Percentiles rank a stretch among this genome's conserved stretches.
Conservation (phyloP, 805 yeast genomes). For the Wickerhamiella kazuoi region DNA sequence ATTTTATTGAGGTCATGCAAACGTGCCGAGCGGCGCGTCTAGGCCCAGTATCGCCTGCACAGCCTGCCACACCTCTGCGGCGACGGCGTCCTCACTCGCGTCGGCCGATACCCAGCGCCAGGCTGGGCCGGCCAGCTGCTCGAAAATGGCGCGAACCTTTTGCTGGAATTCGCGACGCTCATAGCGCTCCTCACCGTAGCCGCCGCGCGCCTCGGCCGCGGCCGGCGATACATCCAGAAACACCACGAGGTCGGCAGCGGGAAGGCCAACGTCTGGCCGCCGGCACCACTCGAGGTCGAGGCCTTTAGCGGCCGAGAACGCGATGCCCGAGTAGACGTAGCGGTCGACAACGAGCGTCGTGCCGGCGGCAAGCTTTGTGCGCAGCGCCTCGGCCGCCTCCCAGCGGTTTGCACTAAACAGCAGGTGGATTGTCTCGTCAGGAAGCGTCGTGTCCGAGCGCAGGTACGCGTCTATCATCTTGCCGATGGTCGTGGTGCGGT, state of each 20-base stretch:
- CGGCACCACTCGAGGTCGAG: slow-evolving; percentile 60
- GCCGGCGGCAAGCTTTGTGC: slow-evolving; percentile 32
- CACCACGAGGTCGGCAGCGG: slow-evolving; percentile 68
- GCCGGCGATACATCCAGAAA: slow-evolving; percentile 47
- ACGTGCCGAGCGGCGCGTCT: neutral
- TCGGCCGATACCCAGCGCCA: slow-evolving; percentile 45
- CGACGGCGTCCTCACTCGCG: slow-evolving; percentile 39
- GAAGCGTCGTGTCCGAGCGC: slow-evolving; percentile 22
- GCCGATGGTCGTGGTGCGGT: slow-evolving; percentile 71
- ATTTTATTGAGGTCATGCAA: neutral
- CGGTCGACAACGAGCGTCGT: slow-evolving; percentile 56
- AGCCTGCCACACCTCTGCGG: slow-evolving; percentile 26
- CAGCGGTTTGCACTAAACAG: slow-evolving; percentile 87
- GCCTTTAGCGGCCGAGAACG: slow-evolving; percentile 78
- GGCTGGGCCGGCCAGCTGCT: slow-evolving; percentile 17
- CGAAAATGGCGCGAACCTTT: slow-evolving; percentile 47
- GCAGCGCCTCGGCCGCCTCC: slow-evolving; percentile 48
- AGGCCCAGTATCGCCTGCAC: neutral
- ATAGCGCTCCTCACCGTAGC: slow-evolving; percentile 90
- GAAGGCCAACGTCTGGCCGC: slow-evolving; percentile 66
- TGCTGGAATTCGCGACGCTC: slow-evolving; percentile 59
- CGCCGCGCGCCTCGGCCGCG: slow-evolving; percentile 36
- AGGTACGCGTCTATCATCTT: slow-evolving; percentile 57
- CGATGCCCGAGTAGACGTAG: slow-evolving; percentile 83
- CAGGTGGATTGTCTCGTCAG: slow-evolving; percentile 70